These are phyloP conservation scores for Jatropha curcas DNA, from an alignment of 345 rosid genomes.

Conservation along the genomic window DNA sequence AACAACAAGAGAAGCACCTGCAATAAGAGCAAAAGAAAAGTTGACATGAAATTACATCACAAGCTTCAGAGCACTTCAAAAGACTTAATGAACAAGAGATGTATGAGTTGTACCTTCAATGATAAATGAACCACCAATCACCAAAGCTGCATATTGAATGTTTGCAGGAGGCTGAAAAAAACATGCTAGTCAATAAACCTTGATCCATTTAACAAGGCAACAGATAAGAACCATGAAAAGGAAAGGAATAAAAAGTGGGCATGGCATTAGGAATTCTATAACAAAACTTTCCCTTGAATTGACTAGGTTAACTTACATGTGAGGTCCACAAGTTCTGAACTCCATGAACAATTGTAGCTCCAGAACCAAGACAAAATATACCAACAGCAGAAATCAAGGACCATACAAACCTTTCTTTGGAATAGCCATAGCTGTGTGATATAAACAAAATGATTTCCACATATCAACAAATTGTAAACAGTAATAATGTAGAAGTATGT, in stretches of 20 bases:
- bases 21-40: conserved; percentile 19
- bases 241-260: conserved; percentile 13
- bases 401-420: conserved; percentile 99
- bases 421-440: conserved; percentile 83
- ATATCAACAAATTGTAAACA: not conserved
- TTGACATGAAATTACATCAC: not conserved
- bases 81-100: not conserved
- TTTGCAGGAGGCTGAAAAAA: conserved; percentile 75
- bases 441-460: not conserved
- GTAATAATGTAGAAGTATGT: not conserved
- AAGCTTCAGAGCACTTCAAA: not conserved
- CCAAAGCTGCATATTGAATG: conserved; percentile 85
- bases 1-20: conserved; percentile 93
- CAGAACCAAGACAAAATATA: conserved; percentile 97
- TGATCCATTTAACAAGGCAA: conserved; percentile 7
- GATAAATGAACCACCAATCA: conserved; percentile 86
- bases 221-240: conserved; percentile 1
- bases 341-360: conserved; percentile 95
- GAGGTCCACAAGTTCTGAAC: conserved; percentile 86
- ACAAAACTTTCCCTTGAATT: not conserved
- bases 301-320: conserved; percentile 44
- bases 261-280: conserved; percentile 1
- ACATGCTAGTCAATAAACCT: conserved; percentile 21
- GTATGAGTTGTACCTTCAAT: conserved; percentile 66
- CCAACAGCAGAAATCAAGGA: conserved; percentile 99